A percentile compares a stretch with the other conserved stretches of the same genome.
Evolutionary conservation across 1,284 basidiomycete genomes (phyloP).

Genomic region (Gomphus bonarii): DNA sequence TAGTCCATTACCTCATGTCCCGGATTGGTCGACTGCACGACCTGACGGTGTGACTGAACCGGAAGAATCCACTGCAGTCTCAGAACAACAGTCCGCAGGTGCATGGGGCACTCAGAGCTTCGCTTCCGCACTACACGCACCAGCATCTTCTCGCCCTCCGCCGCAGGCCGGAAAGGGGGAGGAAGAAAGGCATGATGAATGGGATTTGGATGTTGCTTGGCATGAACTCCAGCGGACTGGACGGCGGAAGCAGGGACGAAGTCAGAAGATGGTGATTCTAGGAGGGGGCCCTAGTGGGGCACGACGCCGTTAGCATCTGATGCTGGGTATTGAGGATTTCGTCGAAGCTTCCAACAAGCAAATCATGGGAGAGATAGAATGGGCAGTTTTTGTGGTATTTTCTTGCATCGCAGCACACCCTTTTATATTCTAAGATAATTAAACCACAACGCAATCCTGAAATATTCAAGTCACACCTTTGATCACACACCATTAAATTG

Average conservation of each 20-base stretch:
- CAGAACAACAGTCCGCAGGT: slow-evolving; percentile 30
- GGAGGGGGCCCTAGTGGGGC: slow-evolving; percentile 32
- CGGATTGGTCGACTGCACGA: slow-evolving; percentile 8
- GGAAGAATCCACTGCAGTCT: slow-evolving; percentile 18
- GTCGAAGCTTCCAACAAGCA: neutral
- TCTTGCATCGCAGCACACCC: neutral
- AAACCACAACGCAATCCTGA: neutral
- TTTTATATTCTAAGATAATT: neutral
- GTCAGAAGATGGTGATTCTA: slow-evolving; percentile 57
- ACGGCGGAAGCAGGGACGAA: slow-evolving; percentile 30
- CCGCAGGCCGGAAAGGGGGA: slow-evolving; percentile 17
- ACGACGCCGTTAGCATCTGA: slow-evolving; percentile 7
- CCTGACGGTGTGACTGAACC: slow-evolving; percentile 17
- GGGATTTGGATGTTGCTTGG: slow-evolving; percentile 75
- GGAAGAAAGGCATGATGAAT: slow-evolving; percentile 44
- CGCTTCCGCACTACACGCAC: slow-evolving; percentile 57
- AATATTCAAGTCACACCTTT: neutral
- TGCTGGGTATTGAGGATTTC: neutral
- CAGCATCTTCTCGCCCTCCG: slow-evolving; percentile 18
- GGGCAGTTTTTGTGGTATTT: neutral
- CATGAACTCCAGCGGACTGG: slow-evolving; percentile 54
- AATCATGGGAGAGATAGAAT: neutral
- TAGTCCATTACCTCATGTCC: slow-evolving; percentile 16
- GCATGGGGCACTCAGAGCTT: slow-evolving; percentile 74
- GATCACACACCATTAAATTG: neutral